Conservation (phyloP, 306 rosid species). For the Cucumis melo region DNA sequence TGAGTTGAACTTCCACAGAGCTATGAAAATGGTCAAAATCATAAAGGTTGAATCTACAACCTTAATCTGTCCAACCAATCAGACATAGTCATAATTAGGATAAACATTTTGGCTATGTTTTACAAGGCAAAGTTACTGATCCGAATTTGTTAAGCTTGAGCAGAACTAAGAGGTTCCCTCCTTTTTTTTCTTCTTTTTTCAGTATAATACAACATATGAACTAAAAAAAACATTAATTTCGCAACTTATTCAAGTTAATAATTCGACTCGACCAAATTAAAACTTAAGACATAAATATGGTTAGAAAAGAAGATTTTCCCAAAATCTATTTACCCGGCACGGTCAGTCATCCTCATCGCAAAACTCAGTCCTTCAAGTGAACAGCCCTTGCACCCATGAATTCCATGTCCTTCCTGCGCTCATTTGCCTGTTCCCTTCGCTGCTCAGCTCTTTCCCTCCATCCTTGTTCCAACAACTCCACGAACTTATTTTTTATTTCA, state of each 20-base stretch:
- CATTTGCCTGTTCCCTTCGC: slow-evolving; percentile 31
- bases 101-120: neutral
- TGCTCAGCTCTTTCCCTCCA: slow-evolving; percentile 44
- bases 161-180: neutral
- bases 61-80: neutral
- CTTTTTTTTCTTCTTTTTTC: too few species aligned
- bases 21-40: neutral
- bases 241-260: neutral
- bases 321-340: slow-evolving; percentile 7
- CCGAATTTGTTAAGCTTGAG: neutral
- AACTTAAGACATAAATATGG: neutral
- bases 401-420: slow-evolving; percentile 32
- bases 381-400: slow-evolving; percentile 19
- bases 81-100: neutral
- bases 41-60: neutral
- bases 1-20: neutral
- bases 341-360: neutral
- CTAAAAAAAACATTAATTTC: neutral
- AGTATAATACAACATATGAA: neutral
- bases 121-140: neutral
- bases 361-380: neutral
- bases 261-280: neutral
- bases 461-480: slow-evolving; percentile 71
- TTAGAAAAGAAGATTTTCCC: neutral
- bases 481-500: slow-evolving; percentile 51